Evolutionary conservation across 352 stramenopile species (phyloP).

Genomic region (Globisporangium okanoganense): DNA sequence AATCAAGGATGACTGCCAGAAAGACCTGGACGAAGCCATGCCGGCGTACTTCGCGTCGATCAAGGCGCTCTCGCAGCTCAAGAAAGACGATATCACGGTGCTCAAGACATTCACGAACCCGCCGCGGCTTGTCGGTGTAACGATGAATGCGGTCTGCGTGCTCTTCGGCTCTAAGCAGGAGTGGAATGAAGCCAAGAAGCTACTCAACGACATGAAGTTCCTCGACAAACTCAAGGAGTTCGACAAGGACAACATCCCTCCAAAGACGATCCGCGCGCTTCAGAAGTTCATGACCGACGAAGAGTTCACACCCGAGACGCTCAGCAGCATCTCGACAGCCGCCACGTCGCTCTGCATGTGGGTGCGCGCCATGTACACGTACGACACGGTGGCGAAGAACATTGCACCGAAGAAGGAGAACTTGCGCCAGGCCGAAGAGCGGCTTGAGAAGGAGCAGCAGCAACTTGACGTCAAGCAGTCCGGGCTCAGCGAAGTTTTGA

Average conservation of each 20-base stretch:
- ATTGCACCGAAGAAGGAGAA: constrained; percentile 93
- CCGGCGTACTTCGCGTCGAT: constrained; percentile 91
- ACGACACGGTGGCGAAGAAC: constrained; percentile 92
- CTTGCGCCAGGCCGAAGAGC: constrained; percentile 82
- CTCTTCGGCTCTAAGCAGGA: constrained; percentile 87
- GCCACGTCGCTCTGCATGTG: constrained; percentile 94
- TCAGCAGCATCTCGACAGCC: constrained; percentile 86
- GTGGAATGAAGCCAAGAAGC: constrained; percentile 91
- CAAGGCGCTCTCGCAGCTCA: constrained; percentile 86
- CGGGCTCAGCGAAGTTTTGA: constrained; percentile 70
- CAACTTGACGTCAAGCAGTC: constrained; percentile 88
- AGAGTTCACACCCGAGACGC: constrained; percentile 90
- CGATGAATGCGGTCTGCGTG: constrained; percentile 91
- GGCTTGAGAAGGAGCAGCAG: constrained; percentile 81
- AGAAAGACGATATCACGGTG: constrained; percentile 92
- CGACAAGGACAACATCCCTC: constrained; percentile 87
- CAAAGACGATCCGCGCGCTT: constrained; percentile 87
- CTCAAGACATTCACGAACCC: constrained; percentile 92
- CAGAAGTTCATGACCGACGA: constrained; percentile 88
- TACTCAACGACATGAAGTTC: constrained; percentile 92
- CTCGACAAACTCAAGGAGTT: constrained; percentile 86
- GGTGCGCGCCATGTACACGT: constrained; percentile 92
- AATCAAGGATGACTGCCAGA: constrained; percentile 94
- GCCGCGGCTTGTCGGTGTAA: constrained; percentile 84
- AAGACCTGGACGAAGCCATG: constrained; percentile 91